Conservation (phyloP, 768 basidiomycete species). For the Suillus brevipes region DNA sequence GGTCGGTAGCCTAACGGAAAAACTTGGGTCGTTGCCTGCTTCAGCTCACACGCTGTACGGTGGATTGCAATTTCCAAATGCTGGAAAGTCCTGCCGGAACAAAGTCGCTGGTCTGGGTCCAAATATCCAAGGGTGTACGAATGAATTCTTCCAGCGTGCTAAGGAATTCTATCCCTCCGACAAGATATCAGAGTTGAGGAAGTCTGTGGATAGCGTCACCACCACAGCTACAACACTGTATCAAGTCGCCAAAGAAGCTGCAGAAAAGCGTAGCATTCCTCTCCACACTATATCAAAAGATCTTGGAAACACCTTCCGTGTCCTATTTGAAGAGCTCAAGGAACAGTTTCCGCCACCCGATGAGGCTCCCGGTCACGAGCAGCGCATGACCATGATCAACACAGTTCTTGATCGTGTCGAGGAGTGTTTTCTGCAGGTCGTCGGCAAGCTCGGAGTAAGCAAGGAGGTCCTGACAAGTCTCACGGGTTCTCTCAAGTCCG, state of each 20-base stretch:
- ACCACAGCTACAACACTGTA: not conserved
- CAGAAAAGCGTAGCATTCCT: slow-evolving; percentile 7
- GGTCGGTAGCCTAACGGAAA: not conserved
- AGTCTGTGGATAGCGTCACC: not conserved
- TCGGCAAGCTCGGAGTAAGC: slow-evolving; percentile 19
- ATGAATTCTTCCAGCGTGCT: not conserved
- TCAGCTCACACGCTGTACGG: not conserved
- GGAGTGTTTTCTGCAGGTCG: slow-evolving; percentile 25
- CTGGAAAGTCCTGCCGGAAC: not conserved
- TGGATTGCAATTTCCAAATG: not conserved
- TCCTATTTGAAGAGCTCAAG: slow-evolving; percentile 26
- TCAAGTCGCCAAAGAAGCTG: not conserved
- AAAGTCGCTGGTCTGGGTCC: not conserved
- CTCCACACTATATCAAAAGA: slow-evolving; percentile 20
- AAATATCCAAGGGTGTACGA: not conserved
- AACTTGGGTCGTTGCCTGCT: not conserved
- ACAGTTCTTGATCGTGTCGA: slow-evolving; percentile 28
- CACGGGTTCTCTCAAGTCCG: slow-evolving; percentile 26
- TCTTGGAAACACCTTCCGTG: slow-evolving; percentile 15
- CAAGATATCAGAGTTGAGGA: not conserved
- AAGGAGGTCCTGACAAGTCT: slow-evolving; percentile 23
- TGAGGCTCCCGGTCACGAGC: slow-evolving; percentile 31
- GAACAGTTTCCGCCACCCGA: slow-evolving; percentile 31
- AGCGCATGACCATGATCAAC: slow-evolving; percentile 22
- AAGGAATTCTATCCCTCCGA: not conserved